Conservation (phyloP, 208 protist genomes). For the Acanthamoeba royreba region DNA sequence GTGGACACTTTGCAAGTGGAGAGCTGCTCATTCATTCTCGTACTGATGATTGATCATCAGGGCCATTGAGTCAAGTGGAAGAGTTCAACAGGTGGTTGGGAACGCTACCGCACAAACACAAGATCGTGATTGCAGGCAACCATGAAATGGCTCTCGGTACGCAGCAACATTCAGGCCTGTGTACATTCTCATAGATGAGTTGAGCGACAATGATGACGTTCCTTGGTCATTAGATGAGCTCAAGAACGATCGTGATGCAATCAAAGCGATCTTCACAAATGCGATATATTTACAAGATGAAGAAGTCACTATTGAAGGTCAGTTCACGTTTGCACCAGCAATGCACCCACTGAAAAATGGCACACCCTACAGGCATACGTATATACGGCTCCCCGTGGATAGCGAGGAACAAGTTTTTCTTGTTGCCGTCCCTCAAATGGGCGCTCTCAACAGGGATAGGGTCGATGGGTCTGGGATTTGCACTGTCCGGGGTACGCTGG, state of each 20-base stretch:
- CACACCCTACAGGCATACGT: background rate
- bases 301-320: background rate
- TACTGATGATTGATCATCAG: background rate
- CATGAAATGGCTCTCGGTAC: constrained; percentile 28
- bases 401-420: background rate
- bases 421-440: background rate
- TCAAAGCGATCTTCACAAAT: constrained; percentile 26
- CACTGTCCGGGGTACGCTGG: background rate
- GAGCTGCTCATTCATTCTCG: background rate
- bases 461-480: constrained; percentile 4
- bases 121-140: constrained; percentile 54
- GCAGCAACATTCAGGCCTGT: too few species aligned
- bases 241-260: background rate
- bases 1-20: background rate
- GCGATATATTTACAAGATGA: constrained; percentile 17
- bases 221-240: background rate
- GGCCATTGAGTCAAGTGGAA: background rate
- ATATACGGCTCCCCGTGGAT: background rate
- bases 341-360: too few species aligned
- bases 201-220: too few species aligned
- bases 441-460: background rate
- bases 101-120: constrained; percentile 46
- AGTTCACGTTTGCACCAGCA: too few species aligned
- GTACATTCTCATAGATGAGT: too few species aligned
- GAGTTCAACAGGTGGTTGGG: constrained; percentile 53